Evolutionary conservation across 2,329 filamentous ascomycete genomes (phyloP), one percentile per base, ranked within the genome.

Genomic region (Diplodia mutila): DNA sequence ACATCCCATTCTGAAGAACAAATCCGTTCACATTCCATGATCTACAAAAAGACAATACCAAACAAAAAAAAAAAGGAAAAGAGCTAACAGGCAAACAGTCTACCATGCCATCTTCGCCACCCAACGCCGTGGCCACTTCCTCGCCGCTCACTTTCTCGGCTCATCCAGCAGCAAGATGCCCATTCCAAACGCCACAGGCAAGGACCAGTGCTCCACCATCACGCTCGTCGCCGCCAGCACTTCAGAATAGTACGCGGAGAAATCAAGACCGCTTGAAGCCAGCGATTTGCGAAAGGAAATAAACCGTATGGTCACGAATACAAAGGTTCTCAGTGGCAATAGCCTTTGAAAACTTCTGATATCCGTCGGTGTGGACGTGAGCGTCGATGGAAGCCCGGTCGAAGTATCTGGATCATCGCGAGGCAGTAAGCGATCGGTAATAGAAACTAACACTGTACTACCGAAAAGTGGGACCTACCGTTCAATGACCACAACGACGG

Each of bases 131-230:
- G 89, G 89, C 79, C 84, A 89, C 66, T 76, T 86, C 67, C 90
- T 82, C 1, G 91, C 85, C 25, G 79, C 78, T 64, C 80, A 89
- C 76, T 92, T 92, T 69, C 90, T 84, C 12, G 73, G 80, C 78
- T 93, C 91, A 74, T 93, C 90, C 21, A 91, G 74, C 11, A 88
- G 72, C 61, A 93, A 75, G 46, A 91, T 82, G 0, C 81, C 87
- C 27, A 90, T 69, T 0, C 91, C 91, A 76, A 93, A 93, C 0
- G 88, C 85, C 75, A 91, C 87, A 0, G 91, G 91, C 61, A 94
- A 74, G 76, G 94, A 93, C 86, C 89, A 94, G 74, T 93, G 83
- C 76, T 91, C 90, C 0, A 88, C 87, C 0, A 91, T 90, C 0
- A 94, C 87, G 0, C 79, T 74, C 0, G 86, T 84, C 0, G 90